These are phyloP conservation scores for Aegilops bicornis DNA, from an alignment of 176 grass and related monocot species.

Conservation along the genomic window DNA sequence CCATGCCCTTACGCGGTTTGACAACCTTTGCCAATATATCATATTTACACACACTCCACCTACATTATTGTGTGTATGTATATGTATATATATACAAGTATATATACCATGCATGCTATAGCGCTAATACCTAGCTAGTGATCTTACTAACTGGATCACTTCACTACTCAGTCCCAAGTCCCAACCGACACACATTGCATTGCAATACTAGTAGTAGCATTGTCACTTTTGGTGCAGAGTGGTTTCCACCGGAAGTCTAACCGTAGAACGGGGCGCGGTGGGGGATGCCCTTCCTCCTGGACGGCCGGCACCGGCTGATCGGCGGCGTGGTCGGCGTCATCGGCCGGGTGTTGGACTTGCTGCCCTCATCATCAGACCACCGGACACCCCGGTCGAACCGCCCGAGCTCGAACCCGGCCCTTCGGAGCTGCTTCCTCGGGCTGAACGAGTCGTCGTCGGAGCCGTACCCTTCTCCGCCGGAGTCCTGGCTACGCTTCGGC, in stretches of 20 bases:
- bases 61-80: constrained; percentile 34
- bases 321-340: constrained; percentile 50
- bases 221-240: constrained; percentile 5
- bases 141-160: constrained; percentile 23
- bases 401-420: constrained; percentile 23
- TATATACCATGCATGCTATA: constrained; percentile 23
- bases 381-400: constrained; percentile 45
- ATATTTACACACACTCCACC: constrained; percentile 31
- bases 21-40: constrained; percentile 37
- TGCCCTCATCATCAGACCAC: constrained; percentile 55
- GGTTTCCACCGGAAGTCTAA: constrained; percentile 25
- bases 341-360: constrained; percentile 34
- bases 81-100: constrained; percentile 25
- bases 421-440: constrained; percentile 48
- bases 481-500: constrained; percentile 50
- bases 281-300: constrained; percentile 63
- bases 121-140: constrained; percentile 33
- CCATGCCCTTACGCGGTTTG: background rate
- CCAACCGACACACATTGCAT: constrained; percentile 24
- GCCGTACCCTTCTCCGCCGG: constrained; percentile 35
- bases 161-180: constrained; percentile 16
- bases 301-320: constrained; percentile 56
- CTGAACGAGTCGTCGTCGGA: constrained; percentile 52
- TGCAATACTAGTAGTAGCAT: background rate
- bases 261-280: constrained; percentile 61